These are phyloP conservation scores for Piper longum DNA, from an alignment of 164 flowering plant genomes.

Conservation along the genomic window DNA sequence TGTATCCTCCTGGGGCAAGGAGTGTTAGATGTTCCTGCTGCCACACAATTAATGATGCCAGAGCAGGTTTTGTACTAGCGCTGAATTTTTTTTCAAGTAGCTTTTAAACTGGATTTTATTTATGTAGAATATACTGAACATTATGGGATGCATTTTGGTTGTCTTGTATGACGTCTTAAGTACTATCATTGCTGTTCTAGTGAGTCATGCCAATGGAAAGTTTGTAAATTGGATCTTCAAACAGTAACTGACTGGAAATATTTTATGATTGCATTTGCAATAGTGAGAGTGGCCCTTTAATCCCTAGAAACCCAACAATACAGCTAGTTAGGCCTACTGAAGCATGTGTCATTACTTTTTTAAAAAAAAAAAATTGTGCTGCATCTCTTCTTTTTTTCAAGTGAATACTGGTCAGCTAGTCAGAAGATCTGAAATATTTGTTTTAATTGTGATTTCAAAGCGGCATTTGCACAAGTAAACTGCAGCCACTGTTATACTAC, in stretches of 20 bases:
- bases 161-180: too few relatives aligned
- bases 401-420: slow-evolving; percentile 2
- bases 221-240: too few relatives aligned
- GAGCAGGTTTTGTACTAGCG: slow-evolving; percentile 29
- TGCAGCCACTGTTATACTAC: slow-evolving; percentile 79
- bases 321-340: neutral
- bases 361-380: neutral
- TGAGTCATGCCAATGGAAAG: too few relatives aligned
- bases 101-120: neutral
- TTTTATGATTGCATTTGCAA: neutral
- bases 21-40: slow-evolving; percentile 98
- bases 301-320: neutral
- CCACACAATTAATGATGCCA: slow-evolving; percentile 62
- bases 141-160: neutral
- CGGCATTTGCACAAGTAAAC: slow-evolving; percentile 58
- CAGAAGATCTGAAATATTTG: slow-evolving; percentile 2
- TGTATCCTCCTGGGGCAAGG: slow-evolving; percentile 86
- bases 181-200: too few relatives aligned
- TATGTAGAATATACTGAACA: too few relatives aligned
- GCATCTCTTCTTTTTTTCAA: neutral
- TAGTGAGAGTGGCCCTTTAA: neutral
- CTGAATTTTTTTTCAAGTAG: neutral
- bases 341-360: neutral
- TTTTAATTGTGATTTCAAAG: slow-evolving; percentile 14
- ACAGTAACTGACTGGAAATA: too few relatives aligned